Evolutionary conservation across 805 yeast genomes (phyloP), one percentile per base, ranked within the genome.

Genomic region (Phaffomyces antillensis): DNA sequence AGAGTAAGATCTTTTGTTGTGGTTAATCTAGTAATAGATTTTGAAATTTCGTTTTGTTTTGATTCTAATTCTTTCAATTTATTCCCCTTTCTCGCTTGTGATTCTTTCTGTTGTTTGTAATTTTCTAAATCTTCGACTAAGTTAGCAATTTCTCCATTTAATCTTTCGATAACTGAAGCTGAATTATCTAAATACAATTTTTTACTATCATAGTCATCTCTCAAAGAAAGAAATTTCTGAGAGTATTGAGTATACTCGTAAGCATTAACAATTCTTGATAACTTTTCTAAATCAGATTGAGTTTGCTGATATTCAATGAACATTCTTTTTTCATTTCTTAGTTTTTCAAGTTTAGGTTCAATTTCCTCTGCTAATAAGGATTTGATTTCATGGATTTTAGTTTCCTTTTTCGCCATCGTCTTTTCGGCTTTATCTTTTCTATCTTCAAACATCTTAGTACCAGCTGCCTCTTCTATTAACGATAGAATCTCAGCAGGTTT

Each of bases 391-490:
- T 72, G 76, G 41, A 93, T 72, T 56, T 90, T 90, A 15, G 84
- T 75, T 54, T 93, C 96, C 58, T 91, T 91, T 65, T 89, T 90
- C 1, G 82, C 76, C 88, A 93, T 88, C 2, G 96, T 87, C 59
- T 86, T 82, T 56, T 87, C 84, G 0, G 98, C 96, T 60, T 86
- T 86, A 47, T 86, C 95, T 55, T 91, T 81, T 51, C 96, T 78
- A 50, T 89, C 96, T 63, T 93, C 98, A 59, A 87, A 93, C 74
- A 91, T 86, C 51, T 91, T 80, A 0, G 99, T 93, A 7, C 99
- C 99, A 0, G 99, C 96, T 0, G 99, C 99, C 66, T 93, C 99
- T 64, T 93, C 99, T 44, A 93, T 88, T 53, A 93, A 72, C 5
- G 96, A 82, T 51, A 93, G 66, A 36, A 91, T 86, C 63, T 93